These are phyloP conservation scores for Chondrostereum purpureum DNA, from an alignment of 1,284 basidiomycete genomes.

Conservation along the genomic window DNA sequence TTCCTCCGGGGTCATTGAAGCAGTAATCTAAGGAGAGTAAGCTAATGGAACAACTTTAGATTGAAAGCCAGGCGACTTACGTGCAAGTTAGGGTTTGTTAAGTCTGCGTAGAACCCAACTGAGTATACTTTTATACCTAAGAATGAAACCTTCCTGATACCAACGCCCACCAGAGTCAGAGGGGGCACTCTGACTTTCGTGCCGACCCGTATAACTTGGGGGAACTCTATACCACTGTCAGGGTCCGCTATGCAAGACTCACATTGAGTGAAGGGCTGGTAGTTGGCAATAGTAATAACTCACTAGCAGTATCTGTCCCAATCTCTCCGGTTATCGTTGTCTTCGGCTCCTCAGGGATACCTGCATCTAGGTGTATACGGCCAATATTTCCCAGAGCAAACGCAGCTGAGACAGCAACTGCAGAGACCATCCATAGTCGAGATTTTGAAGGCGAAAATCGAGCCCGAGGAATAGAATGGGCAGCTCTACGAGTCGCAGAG, in stretches of 20 bases:
- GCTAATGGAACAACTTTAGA: neutral
- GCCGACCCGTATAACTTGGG: slow-evolving; percentile 52
- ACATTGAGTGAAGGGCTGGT: neutral
- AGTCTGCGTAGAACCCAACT: slow-evolving; percentile 79
- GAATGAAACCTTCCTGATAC: slow-evolving; percentile 80
- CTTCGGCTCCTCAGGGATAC: neutral
- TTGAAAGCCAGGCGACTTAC: slow-evolving; percentile 22
- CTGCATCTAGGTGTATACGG: slow-evolving; percentile 7
- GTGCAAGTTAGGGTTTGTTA: slow-evolving; percentile 53
- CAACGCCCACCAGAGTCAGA: slow-evolving; percentile 71
- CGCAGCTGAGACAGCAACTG: slow-evolving; percentile 2
- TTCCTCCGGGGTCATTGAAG: slow-evolving; percentile 51
- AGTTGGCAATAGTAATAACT: neutral
- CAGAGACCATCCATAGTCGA: slow-evolving; percentile 1
- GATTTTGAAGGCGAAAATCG: neutral
- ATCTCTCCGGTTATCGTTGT: neutral
- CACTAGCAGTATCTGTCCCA: neutral
- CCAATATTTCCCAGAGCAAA: slow-evolving; percentile 1
- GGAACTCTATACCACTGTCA: slow-evolving; percentile 67
- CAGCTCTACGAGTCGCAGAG: neutral
- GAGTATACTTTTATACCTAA: slow-evolving; percentile 80
- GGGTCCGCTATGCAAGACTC: slow-evolving; percentile 46
- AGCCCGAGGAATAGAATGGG: neutral
- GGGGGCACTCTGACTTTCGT: slow-evolving; percentile 54
- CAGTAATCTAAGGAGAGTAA: slow-evolving; percentile 28